Percentiles rank a stretch among this genome's conserved stretches.
phyloP scores from a whole-genome alignment of 805 yeast species.

The Jamesozyma jinghongensis region DNA sequence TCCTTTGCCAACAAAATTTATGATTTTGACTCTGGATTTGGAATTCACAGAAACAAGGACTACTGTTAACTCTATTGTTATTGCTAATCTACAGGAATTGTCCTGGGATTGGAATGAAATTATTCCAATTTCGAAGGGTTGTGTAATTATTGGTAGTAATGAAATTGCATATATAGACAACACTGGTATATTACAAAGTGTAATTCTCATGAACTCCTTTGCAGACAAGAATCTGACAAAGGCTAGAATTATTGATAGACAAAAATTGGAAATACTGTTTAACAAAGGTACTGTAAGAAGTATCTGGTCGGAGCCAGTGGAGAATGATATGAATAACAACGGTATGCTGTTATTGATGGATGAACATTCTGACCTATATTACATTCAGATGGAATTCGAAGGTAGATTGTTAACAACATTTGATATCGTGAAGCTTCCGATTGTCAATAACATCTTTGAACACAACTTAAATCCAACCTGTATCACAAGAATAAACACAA shows the following conservation, averaged over 20 bases:
- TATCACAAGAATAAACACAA: conserved; percentile 16
- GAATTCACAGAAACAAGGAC: conserved; percentile 16
- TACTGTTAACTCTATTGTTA: conserved; percentile 45
- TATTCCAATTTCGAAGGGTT: conserved; percentile 57
- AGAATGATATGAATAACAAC: conserved; percentile 2
- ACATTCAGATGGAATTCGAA: conserved; percentile 22
- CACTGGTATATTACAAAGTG: conserved; percentile 36
- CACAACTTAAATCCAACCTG: conserved; percentile 24
- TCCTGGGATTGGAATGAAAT: conserved; percentile 68
- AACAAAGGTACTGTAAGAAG: conserved; percentile 10
- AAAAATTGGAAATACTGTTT: conserved; percentile 20
- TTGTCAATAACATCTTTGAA: conserved; percentile 24
- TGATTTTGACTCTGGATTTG: conserved; percentile 42
- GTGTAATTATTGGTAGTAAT: conserved; percentile 62
- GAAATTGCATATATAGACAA: conserved; percentile 72
- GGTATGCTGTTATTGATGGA: conserved; percentile 24
- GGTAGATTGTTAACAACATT: conserved; percentile 27
- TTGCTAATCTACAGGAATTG: conserved; percentile 51
- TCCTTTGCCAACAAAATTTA: conserved; percentile 17
- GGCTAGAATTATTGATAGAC: conserved; percentile 39
- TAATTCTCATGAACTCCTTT: conserved; percentile 21
- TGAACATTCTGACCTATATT: conserved; percentile 17
- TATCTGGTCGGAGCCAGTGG: conserved; percentile 10
- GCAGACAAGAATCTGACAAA: conserved; percentile 40
- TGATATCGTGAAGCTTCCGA: conserved; percentile 24